Evolutionary conservation across 345 rosid genomes (phyloP).

Genomic region (Rhizophora mangle): DNA sequence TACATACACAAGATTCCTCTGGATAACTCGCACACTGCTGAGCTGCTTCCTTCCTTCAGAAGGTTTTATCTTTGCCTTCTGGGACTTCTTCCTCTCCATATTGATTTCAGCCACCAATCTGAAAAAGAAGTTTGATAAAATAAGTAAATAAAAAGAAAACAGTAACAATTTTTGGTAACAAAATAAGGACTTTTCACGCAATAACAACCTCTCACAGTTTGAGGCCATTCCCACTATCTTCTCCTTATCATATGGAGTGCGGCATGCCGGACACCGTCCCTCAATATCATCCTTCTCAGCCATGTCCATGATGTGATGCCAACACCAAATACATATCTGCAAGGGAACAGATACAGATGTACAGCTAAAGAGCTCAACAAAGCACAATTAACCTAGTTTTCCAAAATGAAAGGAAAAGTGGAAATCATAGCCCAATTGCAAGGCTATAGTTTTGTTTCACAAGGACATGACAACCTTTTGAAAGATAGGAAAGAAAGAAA

Average conservation of each 20-base stretch:
- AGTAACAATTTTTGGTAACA: background rate
- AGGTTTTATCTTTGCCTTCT: constrained; percentile 59
- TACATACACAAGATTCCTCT: constrained; percentile 83
- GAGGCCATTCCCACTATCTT: constrained; percentile 82
- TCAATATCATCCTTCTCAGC: constrained; percentile 86
- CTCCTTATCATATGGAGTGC: constrained; percentile 81
- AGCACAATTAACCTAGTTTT: background rate
- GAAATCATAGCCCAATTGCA: too few species aligned
- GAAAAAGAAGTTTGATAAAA: background rate
- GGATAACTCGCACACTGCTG: constrained; percentile 76
- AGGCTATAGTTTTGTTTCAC: too few species aligned
- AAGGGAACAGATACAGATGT: background rate
- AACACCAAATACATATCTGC: constrained; percentile 96
- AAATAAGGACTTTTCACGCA: background rate
- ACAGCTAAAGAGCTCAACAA: background rate
- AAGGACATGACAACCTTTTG: too few species aligned
- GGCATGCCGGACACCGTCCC: constrained; percentile 96
- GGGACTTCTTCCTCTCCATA: constrained; percentile 68
- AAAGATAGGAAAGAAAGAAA: too few species aligned
- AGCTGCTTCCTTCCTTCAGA: constrained; percentile 77
- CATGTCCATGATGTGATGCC: constrained; percentile 95
- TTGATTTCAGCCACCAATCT: constrained; percentile 69
- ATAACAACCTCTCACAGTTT: constrained; percentile 62
- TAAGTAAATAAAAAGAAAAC: background rate
- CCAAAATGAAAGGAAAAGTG: background rate